These are phyloP conservation scores for Dactylellina sp. DNA, from an alignment of 2,329 filamentous ascomycete genomes.

Conservation along the genomic window DNA sequence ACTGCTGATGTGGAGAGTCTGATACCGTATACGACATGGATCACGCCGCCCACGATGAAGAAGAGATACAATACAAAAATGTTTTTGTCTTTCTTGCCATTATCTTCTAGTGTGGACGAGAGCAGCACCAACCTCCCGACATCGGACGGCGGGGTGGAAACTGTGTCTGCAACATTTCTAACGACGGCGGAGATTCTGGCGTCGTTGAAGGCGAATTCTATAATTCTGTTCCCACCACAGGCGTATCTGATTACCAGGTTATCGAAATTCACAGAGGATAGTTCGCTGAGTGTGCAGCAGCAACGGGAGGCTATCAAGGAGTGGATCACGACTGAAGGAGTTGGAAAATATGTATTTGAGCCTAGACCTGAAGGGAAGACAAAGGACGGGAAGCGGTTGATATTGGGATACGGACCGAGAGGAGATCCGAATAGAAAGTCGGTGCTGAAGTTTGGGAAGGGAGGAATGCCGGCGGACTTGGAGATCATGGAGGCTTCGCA, in stretches of 20 bases:
- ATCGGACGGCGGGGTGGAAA: constrained; percentile 74
- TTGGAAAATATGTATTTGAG: constrained; percentile 72
- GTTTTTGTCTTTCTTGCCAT: constrained; percentile 88
- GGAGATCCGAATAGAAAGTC: constrained; percentile 73
- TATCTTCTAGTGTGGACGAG: constrained; percentile 59
- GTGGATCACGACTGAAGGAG: constrained; percentile 69
- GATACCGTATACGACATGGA: constrained; percentile 76
- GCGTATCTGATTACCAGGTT: constrained; percentile 76
- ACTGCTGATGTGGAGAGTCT: constrained; percentile 52
- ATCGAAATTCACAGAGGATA: constrained; percentile 68
- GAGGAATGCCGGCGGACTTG: constrained; percentile 67
- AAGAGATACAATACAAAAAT: constrained; percentile 94
- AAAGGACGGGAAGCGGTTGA: constrained; percentile 65
- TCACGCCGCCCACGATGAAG: constrained; percentile 79
- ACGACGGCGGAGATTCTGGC: constrained; percentile 66
- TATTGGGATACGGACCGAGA: constrained; percentile 69
- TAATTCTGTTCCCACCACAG: constrained; percentile 92
- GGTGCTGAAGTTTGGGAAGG: constrained; percentile 69
- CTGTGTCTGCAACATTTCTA: constrained; percentile 79
- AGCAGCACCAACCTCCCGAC: constrained; percentile 67
- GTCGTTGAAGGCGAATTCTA: constrained; percentile 72
- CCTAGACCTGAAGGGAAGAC: constrained; percentile 66
- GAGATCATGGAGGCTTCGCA: constrained; percentile 69
- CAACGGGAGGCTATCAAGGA: constrained; percentile 64
- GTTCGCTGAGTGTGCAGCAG: constrained; percentile 61